Conservation (phyloP, 73 alveolate species). For the Symbiodinium pilosum region DNA sequence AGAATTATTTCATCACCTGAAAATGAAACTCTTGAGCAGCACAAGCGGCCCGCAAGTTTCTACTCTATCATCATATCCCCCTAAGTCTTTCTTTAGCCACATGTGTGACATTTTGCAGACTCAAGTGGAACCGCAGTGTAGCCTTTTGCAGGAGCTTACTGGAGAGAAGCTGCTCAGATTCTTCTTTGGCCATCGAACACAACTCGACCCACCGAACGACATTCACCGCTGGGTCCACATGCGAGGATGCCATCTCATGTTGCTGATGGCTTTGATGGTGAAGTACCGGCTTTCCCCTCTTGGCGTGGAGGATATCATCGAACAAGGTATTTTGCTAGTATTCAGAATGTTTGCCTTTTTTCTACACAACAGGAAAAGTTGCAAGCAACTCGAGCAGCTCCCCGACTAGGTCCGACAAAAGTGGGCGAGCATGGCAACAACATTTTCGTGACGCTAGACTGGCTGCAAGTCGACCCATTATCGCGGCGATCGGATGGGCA, state of each 20-base stretch:
- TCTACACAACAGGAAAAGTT: no score
- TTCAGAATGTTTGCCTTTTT: not conserved
- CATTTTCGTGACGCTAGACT: conserved; percentile 64
- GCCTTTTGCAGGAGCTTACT: conserved; percentile 2
- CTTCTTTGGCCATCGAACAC: conserved; percentile 88
- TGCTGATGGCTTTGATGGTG: conserved; percentile 82
- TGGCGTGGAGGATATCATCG: conserved; percentile 91
- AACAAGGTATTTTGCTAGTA: conserved; percentile 20
- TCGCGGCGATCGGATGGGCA: not conserved
- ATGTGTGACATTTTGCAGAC: no score
- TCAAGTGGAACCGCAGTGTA: not conserved
- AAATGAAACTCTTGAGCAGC: no score
- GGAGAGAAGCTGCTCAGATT: conserved; percentile 51
- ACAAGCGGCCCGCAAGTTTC: no score
- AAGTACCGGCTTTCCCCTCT: conserved; percentile 81
- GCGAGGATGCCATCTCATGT: conserved; percentile 63
- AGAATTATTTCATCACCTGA: no score
- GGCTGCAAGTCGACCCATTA: not conserved
- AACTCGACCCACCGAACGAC: not conserved
- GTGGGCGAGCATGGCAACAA: conserved; percentile 68
- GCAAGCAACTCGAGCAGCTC: not conserved
- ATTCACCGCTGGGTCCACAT: conserved; percentile 72
- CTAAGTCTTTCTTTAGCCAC: no score
- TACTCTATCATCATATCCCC: no score
- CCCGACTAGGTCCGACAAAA: conserved; percentile 50